These are phyloP conservation scores for Scenedesmus sp. DNA, from an alignment of 163 green algal genomes.

Conservation along the genomic window DNA sequence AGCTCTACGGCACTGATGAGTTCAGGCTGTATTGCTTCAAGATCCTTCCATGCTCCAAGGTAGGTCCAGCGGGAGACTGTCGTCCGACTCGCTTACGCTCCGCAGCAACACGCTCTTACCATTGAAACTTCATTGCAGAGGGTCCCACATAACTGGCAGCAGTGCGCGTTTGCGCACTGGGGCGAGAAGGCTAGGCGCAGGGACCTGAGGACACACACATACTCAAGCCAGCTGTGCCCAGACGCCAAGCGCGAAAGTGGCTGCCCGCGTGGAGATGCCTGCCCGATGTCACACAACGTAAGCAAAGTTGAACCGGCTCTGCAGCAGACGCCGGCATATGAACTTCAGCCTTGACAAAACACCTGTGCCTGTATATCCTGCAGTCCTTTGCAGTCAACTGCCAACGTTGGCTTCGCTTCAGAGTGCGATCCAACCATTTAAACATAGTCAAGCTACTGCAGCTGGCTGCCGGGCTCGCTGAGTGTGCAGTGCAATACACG, in stretches of 20 bases:
- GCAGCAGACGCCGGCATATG: not conserved
- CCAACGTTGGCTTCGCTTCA: too few species aligned
- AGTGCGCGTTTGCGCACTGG: constrained; percentile 83
- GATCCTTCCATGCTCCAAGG: constrained; percentile 23
- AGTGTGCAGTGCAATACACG: not conserved
- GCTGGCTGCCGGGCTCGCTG: too few species aligned
- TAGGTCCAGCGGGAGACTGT: not conserved
- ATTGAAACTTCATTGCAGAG: not conserved
- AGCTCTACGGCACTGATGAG: constrained; percentile 23
- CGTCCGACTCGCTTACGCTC: not conserved
- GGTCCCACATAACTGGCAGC: constrained; percentile 42
- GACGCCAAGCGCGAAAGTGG: constrained; percentile 32
- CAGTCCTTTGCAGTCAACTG: not conserved
- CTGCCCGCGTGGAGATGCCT: constrained; percentile 25
- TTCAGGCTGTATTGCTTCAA: constrained; percentile 15
- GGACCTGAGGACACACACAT: constrained; percentile 66
- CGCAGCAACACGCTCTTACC: not conserved
- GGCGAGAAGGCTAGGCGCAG: constrained; percentile 5
- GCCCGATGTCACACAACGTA: constrained; percentile 34
- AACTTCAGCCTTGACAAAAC: not conserved
- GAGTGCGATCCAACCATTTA: too few species aligned
- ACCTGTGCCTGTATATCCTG: not conserved
- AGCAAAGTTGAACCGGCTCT: not conserved
- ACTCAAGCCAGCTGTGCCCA: constrained; percentile 55
- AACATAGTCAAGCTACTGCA: too few species aligned